A percentile compares a stretch with the other conserved stretches of the same genome.
phyloP scores from a whole-genome alignment of 768 basidiomycete genomes.

The Podaxis pistillaris region DNA sequence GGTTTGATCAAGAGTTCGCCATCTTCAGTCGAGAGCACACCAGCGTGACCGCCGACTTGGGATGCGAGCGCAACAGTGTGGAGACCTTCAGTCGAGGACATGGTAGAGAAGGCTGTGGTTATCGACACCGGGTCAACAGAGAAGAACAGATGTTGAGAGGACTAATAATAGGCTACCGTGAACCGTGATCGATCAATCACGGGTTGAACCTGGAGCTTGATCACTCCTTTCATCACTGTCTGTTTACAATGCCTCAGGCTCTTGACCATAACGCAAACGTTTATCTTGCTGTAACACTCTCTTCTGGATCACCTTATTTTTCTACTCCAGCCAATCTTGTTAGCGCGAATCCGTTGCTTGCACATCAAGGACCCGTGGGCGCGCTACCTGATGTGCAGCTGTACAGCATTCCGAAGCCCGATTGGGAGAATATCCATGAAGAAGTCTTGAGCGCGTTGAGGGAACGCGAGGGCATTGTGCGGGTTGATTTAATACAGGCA shows the following conservation, averaged over 20 bases:
- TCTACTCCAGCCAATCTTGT: slow-evolving; percentile 29
- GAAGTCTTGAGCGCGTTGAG: slow-evolving; percentile 1
- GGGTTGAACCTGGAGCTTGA: background rate
- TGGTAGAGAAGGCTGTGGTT: background rate
- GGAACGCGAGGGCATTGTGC: slow-evolving; percentile 2
- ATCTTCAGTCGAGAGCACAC: slow-evolving; percentile 69
- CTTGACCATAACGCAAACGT: slow-evolving; percentile 38
- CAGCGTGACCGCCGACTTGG: slow-evolving; percentile 83
- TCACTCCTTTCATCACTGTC: background rate
- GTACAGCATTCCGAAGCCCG: slow-evolving; percentile 38
- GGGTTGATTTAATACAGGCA: slow-evolving; percentile 9
- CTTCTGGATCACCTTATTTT: slow-evolving; percentile 31
- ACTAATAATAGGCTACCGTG: background rate
- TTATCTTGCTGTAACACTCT: slow-evolving; percentile 43
- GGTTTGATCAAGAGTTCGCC: slow-evolving; percentile 83
- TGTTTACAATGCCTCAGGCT: slow-evolving; percentile 21
- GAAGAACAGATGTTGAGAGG: background rate
- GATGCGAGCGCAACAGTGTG: slow-evolving; percentile 31
- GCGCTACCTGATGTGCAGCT: slow-evolving; percentile 42
- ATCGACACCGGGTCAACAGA: background rate
- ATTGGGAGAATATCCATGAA: slow-evolving; percentile 28
- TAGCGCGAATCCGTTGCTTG: slow-evolving; percentile 32
- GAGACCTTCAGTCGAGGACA: background rate
- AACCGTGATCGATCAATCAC: background rate
- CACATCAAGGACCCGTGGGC: slow-evolving; percentile 40